phyloP scores from a whole-genome alignment of 345 rosid species.

The Ceriops decandra region DNA sequence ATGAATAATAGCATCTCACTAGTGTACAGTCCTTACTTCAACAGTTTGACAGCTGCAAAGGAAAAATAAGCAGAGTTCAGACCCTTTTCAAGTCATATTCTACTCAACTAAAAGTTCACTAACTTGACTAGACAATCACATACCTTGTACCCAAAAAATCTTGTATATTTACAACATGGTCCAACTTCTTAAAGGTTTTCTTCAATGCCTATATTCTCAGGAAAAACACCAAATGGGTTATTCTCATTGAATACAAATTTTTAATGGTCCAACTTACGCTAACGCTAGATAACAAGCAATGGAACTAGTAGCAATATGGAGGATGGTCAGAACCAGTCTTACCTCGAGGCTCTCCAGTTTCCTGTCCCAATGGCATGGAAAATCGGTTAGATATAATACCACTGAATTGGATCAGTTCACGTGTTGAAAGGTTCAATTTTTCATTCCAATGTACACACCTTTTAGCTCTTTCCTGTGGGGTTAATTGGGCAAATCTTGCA shows the following conservation, averaged over 20 bases:
- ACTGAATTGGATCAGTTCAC: slow-evolving; percentile 17
- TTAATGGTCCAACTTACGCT: slow-evolving; percentile 3
- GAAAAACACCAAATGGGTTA: slow-evolving; percentile 22
- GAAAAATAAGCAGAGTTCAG: slow-evolving; percentile 24
- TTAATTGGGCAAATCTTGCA: slow-evolving; percentile 66
- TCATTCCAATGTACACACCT: slow-evolving; percentile 31
- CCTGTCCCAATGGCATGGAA: slow-evolving; percentile 45
- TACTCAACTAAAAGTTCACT: slow-evolving; percentile 8
- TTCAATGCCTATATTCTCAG: slow-evolving; percentile 58
- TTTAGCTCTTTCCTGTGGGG: slow-evolving; percentile 90
- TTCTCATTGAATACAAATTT: slow-evolving; percentile 8
- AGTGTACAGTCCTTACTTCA: slow-evolving; percentile 47
- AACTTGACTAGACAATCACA: slow-evolving; percentile 12
- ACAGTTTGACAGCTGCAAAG: slow-evolving; percentile 60
- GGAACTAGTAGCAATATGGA: slow-evolving; percentile 7
- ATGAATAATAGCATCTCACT: neutral
- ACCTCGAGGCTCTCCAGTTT: slow-evolving; percentile 96
- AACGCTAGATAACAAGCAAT: slow-evolving; percentile 12
- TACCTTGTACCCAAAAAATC: slow-evolving; percentile 79
- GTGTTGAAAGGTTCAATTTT: slow-evolving; percentile 1
- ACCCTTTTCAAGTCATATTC: slow-evolving; percentile 10
- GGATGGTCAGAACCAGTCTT: slow-evolving; percentile 30
- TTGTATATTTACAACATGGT: slow-evolving; percentile 82
- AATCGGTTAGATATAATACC: slow-evolving; percentile 11
- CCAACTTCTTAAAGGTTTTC: slow-evolving; percentile 90